Evolutionary conservation across 495 filamentous ascomycete species (phyloP).

Genomic region (Penicillium psychrofluorescens): DNA sequence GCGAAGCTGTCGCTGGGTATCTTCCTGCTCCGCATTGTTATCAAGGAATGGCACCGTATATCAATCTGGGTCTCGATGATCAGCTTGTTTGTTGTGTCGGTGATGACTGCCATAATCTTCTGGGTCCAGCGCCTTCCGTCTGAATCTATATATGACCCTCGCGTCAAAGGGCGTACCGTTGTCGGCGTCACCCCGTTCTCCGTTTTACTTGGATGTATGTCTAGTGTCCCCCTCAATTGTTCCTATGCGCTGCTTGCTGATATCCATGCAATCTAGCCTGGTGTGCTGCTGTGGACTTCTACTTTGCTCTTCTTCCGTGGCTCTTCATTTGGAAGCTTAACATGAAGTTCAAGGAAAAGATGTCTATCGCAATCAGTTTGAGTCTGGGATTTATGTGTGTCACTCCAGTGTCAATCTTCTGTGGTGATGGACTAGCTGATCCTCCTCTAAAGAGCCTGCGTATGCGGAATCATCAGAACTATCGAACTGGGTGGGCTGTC

Average conservation of each 20-base stretch:
- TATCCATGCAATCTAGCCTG: slow-evolving; percentile 2
- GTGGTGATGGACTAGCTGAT: neutral
- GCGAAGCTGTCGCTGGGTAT: slow-evolving; percentile 14
- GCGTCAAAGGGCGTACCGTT: slow-evolving; percentile 7
- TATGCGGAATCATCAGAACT: slow-evolving; percentile 12
- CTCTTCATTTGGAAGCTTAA: slow-evolving; percentile 18
- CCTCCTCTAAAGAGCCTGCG: slow-evolving; percentile 5
- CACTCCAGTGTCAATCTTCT: neutral
- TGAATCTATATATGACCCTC: slow-evolving; percentile 11
- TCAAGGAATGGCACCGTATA: slow-evolving; percentile 15
- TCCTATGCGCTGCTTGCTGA: neutral
- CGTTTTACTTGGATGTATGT: slow-evolving; percentile 9
- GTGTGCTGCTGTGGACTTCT: slow-evolving; percentile 18
- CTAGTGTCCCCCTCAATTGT: neutral
- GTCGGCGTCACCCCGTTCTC: slow-evolving; percentile 9
- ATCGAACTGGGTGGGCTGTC: slow-evolving; percentile 10
- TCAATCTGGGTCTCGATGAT: slow-evolving; percentile 14
- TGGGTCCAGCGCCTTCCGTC: slow-evolving; percentile 10
- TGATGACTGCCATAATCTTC: slow-evolving; percentile 9
- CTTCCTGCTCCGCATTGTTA: slow-evolving; percentile 15
- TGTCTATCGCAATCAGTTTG: slow-evolving; percentile 15
- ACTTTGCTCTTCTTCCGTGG: slow-evolving; percentile 16
- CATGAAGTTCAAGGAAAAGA: slow-evolving; percentile 17
- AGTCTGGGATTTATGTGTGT: slow-evolving; percentile 15
- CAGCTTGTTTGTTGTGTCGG: slow-evolving; percentile 7